Evolutionary conservation across 805 yeast genomes (phyloP).

Genomic region (Candida piceae): DNA sequence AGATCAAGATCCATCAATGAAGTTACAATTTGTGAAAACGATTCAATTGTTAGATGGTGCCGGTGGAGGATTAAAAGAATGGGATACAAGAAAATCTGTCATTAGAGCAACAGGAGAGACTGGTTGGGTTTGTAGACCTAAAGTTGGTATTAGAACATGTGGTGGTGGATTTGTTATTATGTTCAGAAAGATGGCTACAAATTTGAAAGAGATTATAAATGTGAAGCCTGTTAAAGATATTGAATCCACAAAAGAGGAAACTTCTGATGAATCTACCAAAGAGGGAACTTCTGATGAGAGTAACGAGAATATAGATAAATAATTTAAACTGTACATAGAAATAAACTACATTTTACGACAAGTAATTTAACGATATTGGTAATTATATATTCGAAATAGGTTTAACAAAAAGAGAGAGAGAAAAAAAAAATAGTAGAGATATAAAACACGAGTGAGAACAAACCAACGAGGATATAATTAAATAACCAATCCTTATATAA

Average conservation of each 20-base stretch:
- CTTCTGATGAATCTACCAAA: no score
- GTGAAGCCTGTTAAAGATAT: neutral
- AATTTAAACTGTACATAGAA: neutral
- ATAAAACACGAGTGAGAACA: no score
- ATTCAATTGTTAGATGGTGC: conserved; percentile 42
- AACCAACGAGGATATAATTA: no score
- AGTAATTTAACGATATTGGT: no score
- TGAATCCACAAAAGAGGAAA: no score
- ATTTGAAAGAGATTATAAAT: conserved; percentile 4
- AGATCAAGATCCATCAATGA: conserved; percentile 25
- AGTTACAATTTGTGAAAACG: conserved; percentile 34
- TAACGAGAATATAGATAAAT: neutral
- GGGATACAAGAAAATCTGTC: conserved; percentile 41
- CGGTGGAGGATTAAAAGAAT: conserved; percentile 47
- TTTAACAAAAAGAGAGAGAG: no score
- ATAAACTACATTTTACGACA: no score
- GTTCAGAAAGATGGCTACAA: conserved; percentile 29
- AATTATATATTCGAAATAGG: no score
- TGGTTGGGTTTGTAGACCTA: conserved; percentile 45
- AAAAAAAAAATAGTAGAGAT: no score
- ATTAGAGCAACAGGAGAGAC: conserved; percentile 36
- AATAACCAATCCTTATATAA: no score
- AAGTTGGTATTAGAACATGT: conserved; percentile 40
- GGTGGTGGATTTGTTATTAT: conserved; percentile 50
- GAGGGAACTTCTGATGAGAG: neutral